phyloP scores from a whole-genome alignment of 2,329 filamentous ascomycete genomes.

The Atkinsonella hypoxylon region DNA sequence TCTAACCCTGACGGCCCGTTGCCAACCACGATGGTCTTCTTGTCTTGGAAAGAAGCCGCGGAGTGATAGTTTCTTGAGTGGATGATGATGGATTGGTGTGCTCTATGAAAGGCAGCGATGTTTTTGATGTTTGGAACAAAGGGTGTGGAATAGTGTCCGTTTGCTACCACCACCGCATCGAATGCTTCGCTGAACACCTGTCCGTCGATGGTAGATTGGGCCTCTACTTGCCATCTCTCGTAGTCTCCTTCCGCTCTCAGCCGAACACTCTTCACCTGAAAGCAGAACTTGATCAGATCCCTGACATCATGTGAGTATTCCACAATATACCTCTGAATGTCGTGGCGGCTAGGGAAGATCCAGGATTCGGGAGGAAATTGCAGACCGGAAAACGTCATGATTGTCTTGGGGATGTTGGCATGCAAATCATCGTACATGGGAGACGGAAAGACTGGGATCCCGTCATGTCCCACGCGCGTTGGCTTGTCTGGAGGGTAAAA shows the following conservation, averaged over 20 bases:
- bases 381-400: conserved; percentile 72
- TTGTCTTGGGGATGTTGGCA: conserved; percentile 69
- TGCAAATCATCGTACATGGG: conserved; percentile 75
- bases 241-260: conserved; percentile 15
- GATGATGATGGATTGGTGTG: conserved; percentile 48
- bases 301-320: conserved; percentile 58
- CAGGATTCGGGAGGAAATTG: conserved; percentile 51
- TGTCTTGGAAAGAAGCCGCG: conserved; percentile 47
- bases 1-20: conserved; percentile 78
- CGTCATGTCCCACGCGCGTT: conserved; percentile 29
- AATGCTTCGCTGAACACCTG: conserved; percentile 36
- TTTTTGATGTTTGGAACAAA: conserved; percentile 52
- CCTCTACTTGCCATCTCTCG: conserved; percentile 51
- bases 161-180: conserved; percentile 65
- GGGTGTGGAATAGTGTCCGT: conserved; percentile 61
- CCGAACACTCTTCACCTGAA: conserved; percentile 52
- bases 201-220: conserved; percentile 35
- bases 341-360: conserved; percentile 62
- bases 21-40: conserved; percentile 74
- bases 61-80: conserved; percentile 75
- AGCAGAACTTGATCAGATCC: conserved; percentile 56
- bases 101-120: conserved; percentile 44
- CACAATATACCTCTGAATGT: conserved; percentile 63
- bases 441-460: conserved; percentile 56
- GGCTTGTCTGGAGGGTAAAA: conserved; percentile 52